Conservation (phyloP, 805 yeast genomes). For the Nakazawaea ishiwadae region DNA sequence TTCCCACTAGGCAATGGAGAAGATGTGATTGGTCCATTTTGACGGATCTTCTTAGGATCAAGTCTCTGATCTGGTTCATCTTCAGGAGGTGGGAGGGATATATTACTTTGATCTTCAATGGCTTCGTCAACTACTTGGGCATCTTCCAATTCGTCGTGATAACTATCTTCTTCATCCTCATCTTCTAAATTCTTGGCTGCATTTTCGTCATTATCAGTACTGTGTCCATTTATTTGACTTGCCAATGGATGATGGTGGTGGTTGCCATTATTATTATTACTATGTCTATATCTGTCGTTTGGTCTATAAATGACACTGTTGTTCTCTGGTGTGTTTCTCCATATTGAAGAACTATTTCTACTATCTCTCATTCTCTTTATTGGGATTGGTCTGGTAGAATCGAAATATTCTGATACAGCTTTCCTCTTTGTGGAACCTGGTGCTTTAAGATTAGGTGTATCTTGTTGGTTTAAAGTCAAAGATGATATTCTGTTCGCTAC, state of each 20-base stretch:
- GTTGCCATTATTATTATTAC: too few species aligned
- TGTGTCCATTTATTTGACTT: slow-evolving; percentile 4
- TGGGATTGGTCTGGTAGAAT: slow-evolving; percentile 6
- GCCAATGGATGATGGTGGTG: background rate
- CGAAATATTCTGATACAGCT: slow-evolving; percentile 11
- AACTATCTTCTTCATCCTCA: slow-evolving; percentile 10
- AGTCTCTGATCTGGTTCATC: slow-evolving; percentile 21
- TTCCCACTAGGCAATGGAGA: slow-evolving; percentile 29
- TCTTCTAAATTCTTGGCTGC: too few species aligned
- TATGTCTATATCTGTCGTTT: background rate
- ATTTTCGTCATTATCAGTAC: slow-evolving; percentile 9
- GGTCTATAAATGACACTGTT: background rate
- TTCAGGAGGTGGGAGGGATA: slow-evolving; percentile 19
- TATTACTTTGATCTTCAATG: slow-evolving; percentile 8
- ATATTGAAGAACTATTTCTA: slow-evolving; percentile 13
- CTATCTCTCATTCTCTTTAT: slow-evolving; percentile 5
- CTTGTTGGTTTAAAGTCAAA: slow-evolving; percentile 9
- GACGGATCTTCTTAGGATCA: slow-evolving; percentile 9
- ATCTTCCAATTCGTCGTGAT: slow-evolving; percentile 12
- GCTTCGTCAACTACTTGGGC: slow-evolving; percentile 10
- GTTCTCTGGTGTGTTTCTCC: slow-evolving; percentile 1
- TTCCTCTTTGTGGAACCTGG: slow-evolving; percentile 10
- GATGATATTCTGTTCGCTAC: slow-evolving; percentile 20
- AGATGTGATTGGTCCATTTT: slow-evolving; percentile 18
- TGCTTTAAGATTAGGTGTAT: slow-evolving; percentile 11